Evolutionary conservation across 73 alveolate genomes (phyloP).

Genomic region (Uronychia binucleata): DNA sequence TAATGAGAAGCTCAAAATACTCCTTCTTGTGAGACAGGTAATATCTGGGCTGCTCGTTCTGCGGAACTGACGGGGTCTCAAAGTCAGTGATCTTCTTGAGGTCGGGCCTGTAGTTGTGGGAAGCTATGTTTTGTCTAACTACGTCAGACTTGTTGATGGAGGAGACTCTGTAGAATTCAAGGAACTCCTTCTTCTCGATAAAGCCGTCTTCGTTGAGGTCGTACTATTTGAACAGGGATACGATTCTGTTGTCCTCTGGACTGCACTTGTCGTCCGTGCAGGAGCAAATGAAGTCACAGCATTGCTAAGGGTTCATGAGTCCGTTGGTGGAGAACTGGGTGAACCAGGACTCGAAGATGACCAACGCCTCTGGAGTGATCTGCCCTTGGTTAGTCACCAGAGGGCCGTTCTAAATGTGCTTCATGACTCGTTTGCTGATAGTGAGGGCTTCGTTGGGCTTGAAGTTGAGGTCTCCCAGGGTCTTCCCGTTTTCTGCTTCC

Average conservation of each 20-base stretch:
- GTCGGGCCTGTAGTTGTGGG: conserved; percentile 75
- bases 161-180: conserved; percentile 70
- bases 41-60: conserved; percentile 73
- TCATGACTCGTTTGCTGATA: conserved; percentile 9
- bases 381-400: conserved; percentile 45
- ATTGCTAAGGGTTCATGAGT: conserved; percentile 67
- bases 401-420: conserved; percentile 7
- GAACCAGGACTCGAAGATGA: conserved; percentile 70
- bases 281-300: conserved; percentile 71
- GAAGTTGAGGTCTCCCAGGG: conserved; percentile 77
- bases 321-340: conserved; percentile 65
- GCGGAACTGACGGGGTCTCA: conserved; percentile 36
- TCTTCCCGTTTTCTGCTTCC: conserved; percentile 82
- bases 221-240: conserved; percentile 52
- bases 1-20: conserved; percentile 67
- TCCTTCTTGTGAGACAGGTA: conserved; percentile 60
- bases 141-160: conserved; percentile 59
- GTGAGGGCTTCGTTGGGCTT: conserved; percentile 50
- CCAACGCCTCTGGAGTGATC: conserved; percentile 65
- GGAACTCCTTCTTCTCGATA: conserved; percentile 55
- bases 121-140: conserved; percentile 78
- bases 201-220: conserved; percentile 74
- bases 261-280: conserved; percentile 80
- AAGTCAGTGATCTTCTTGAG: conserved; percentile 58
- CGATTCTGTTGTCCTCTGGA: conserved; percentile 68